These are phyloP conservation scores for Nicotiana sylvestris DNA, from an alignment of 257 asterid species.

Conservation along the genomic window DNA sequence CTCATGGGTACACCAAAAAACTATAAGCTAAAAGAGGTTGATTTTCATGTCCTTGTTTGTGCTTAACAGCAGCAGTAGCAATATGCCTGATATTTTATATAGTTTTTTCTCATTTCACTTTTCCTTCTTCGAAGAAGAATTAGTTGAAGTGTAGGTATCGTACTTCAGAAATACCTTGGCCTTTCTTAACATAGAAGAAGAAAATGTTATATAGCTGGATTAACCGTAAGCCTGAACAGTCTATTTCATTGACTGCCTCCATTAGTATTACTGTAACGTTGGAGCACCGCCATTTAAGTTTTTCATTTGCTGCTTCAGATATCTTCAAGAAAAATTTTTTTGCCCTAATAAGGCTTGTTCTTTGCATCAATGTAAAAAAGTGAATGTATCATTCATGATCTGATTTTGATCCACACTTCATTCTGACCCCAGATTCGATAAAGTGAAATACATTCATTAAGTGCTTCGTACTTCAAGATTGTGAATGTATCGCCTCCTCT, in stretches of 20 bases:
- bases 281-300: background rate
- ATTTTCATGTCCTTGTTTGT: background rate
- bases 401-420: background rate
- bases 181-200: background rate
- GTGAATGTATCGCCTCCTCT: background rate
- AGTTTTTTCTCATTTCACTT: background rate
- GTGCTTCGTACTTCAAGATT: slow-evolving; percentile 2
- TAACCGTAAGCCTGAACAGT: background rate
- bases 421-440: background rate
- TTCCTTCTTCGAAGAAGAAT: background rate
- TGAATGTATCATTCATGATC: background rate
- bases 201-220: background rate
- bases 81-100: background rate
- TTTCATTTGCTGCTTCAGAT: background rate
- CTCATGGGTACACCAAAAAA: no score
- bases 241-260: background rate
- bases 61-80: background rate
- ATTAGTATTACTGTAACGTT: background rate
- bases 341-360: background rate
- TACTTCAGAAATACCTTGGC: background rate
- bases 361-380: background rate
- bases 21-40: no score
- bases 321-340: background rate
- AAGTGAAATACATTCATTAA: background rate
- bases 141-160: background rate